phyloP scores from a whole-genome alignment of 2,329 filamentous ascomycete genomes.

The Pseudocercospora eumusae region DNA sequence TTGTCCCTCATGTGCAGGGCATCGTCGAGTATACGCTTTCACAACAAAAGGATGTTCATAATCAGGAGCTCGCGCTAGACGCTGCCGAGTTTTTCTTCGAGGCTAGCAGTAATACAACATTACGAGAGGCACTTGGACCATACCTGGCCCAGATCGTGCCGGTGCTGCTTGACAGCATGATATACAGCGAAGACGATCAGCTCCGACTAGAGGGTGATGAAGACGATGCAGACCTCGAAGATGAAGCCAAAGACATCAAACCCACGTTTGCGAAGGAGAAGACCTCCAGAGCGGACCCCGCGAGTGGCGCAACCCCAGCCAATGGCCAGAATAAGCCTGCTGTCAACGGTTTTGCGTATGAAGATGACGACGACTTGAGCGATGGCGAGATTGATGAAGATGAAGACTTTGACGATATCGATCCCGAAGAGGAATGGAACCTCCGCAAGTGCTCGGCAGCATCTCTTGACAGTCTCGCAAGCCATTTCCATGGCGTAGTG shows the following conservation, averaged over 20 bases:
- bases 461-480: constrained; percentile 89
- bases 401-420: constrained; percentile 67
- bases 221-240: constrained; percentile 79
- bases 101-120: constrained; percentile 79
- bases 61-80: constrained; percentile 88
- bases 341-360: constrained; percentile 39
- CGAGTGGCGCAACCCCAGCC: constrained; percentile 54
- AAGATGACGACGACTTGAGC: constrained; percentile 73
- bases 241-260: constrained; percentile 86
- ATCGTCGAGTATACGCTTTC: constrained; percentile 90
- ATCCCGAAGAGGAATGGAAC: constrained; percentile 92
- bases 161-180: constrained; percentile 89
- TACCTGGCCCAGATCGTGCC: constrained; percentile 84
- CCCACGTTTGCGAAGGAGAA: constrained; percentile 77
- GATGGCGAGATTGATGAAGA: constrained; percentile 85
- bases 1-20: constrained; percentile 81
- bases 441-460: constrained; percentile 95
- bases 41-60: constrained; percentile 78
- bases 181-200: constrained; percentile 94
- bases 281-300: constrained; percentile 54
- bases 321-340: constrained; percentile 56
- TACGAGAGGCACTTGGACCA: constrained; percentile 74
- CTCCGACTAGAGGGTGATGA: constrained; percentile 74
- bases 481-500: constrained; percentile 82
- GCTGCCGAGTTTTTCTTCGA: constrained; percentile 98